A percentile compares a stretch with the other conserved stretches of the same genome.
phyloP scores from a whole-genome alignment of 768 basidiomycete genomes.

The Suillus placidus region DNA sequence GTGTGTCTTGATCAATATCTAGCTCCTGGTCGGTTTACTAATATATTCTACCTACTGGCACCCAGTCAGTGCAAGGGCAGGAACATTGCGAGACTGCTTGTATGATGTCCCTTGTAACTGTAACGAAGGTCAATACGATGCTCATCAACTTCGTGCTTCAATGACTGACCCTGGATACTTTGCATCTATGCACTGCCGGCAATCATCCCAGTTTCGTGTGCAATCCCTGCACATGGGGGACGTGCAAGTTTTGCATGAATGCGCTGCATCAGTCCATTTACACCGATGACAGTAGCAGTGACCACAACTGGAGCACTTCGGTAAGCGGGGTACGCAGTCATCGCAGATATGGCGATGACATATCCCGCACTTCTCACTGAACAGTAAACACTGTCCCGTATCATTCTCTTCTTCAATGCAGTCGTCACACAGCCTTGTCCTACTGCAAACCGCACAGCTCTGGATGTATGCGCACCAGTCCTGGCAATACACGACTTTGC shows the following conservation, averaged over 20 bases:
- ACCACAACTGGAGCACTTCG: conserved; percentile 2
- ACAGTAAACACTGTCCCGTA: neutral
- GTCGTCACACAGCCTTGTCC: conserved; percentile 1
- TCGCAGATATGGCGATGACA: conserved; percentile 3
- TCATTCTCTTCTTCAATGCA: neutral
- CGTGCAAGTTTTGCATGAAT: conserved; percentile 1
- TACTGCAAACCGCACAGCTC: conserved; percentile 1
- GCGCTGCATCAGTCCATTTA: neutral
- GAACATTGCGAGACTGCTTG: neutral
- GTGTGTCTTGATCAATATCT: neutral
- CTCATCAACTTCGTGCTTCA: neutral
- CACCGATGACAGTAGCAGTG: conserved; percentile 1
- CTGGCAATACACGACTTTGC: neutral
- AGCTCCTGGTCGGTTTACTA: neutral
- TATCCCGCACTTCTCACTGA: conserved; percentile 5
- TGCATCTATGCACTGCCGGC: neutral
- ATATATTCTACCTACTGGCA: neutral
- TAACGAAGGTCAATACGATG: neutral
- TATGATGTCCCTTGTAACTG: conserved; percentile 1
- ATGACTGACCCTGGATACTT: conserved; percentile 6
- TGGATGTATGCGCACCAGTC: conserved; percentile 6
- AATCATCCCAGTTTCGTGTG: conserved; percentile 6
- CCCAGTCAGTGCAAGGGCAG: neutral
- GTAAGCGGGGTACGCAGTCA: neutral
- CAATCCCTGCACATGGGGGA: conserved; percentile 7